phyloP scores from a whole-genome alignment of 768 basidiomycete species.

The Mycena polygramma region DNA sequence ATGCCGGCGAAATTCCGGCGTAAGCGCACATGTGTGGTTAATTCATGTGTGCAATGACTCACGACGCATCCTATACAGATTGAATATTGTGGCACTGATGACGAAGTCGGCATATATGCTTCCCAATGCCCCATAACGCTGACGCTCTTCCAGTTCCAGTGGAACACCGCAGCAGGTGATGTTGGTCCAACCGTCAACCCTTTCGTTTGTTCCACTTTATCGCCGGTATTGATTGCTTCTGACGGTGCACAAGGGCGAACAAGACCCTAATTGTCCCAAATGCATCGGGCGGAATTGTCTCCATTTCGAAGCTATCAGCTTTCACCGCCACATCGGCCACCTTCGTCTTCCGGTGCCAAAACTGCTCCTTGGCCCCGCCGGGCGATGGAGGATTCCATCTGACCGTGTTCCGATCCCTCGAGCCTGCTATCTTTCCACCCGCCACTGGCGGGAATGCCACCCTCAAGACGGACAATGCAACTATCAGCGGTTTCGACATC shows the following conservation, averaged over 20 bases:
- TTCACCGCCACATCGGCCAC: constrained; percentile 8
- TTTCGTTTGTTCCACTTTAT: neutral
- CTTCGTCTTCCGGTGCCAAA: constrained; percentile 17
- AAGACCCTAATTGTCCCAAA: neutral
- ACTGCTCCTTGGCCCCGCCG: neutral
- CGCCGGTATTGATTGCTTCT: neutral
- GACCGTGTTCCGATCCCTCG: constrained; percentile 6
- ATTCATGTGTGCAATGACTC: neutral
- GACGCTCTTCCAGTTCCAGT: neutral
- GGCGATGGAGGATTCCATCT: neutral
- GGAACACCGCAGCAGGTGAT: constrained; percentile 4
- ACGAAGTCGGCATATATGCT: neutral
- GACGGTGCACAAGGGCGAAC: neutral
- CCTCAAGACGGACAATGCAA: neutral
- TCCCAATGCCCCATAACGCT: neutral
- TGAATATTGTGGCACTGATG: neutral
- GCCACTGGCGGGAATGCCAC: constrained; percentile 6
- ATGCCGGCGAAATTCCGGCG: neutral
- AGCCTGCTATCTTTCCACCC: constrained; percentile 3
- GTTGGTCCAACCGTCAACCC: constrained; percentile 5
- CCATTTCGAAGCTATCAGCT: constrained; percentile 3
- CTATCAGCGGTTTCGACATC: neutral
- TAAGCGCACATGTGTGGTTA: neutral
- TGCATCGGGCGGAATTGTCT: neutral
- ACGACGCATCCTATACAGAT: neutral